Percentiles rank a stretch among this genome's conserved stretches.
Conservation (phyloP, 176 grass and related monocot genomes). For the Oryza longistaminata region DNA sequence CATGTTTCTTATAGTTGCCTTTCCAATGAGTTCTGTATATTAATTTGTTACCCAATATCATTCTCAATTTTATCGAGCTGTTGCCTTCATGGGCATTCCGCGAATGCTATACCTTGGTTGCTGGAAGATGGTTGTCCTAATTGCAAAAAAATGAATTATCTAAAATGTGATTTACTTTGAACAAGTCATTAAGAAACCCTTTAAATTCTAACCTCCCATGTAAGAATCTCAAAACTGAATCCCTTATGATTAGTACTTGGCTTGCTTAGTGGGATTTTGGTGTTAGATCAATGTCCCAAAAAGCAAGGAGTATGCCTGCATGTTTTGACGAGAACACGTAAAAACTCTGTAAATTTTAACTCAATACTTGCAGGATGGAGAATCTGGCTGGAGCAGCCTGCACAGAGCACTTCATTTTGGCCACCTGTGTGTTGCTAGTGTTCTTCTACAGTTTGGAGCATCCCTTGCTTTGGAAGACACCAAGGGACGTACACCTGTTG, state of each 20-base stretch:
- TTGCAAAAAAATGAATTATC: background rate
- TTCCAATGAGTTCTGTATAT: background rate
- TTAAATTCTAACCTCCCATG: background rate
- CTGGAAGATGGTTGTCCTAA: background rate
- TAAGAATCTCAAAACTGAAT: constrained; percentile 7
- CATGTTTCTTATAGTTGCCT: constrained; percentile 2
- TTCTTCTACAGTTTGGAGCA: constrained; percentile 80
- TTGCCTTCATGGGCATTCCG: background rate
- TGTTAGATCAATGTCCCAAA: background rate
- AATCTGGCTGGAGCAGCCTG: constrained; percentile 97
- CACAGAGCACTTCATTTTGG: constrained; percentile 98
- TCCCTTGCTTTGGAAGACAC: constrained; percentile 87
- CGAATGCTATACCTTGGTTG: background rate
- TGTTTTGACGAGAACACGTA: too few species aligned
- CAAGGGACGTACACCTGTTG: constrained; percentile 82
- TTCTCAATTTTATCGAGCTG: background rate
- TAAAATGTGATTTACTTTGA: background rate
- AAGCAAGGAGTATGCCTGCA: too few species aligned
- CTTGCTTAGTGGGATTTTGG: constrained; percentile 1
- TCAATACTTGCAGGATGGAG: constrained; percentile 71
- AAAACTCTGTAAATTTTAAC: constrained; percentile 8
- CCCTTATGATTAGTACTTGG: background rate
- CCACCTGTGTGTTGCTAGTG: constrained; percentile 77
- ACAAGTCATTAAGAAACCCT: background rate
- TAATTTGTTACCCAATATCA: background rate